A percentile compares a stretch with the other conserved stretches of the same genome.
These are phyloP conservation scores for Talaromyces borbonicus DNA, from an alignment of 495 filamentous ascomycete species.

Conservation along the genomic window DNA sequence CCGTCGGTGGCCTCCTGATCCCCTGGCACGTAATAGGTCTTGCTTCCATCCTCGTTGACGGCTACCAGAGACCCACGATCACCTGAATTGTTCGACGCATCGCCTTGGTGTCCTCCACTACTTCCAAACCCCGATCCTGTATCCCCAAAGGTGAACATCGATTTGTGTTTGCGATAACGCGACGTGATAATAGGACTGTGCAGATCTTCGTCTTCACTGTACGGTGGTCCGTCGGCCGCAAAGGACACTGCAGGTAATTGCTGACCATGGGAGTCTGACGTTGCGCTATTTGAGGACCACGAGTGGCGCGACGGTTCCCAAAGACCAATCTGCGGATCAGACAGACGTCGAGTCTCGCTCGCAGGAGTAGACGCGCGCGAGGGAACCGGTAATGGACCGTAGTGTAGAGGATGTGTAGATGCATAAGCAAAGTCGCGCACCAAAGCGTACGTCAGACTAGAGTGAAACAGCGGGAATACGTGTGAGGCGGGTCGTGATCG, in stretches of 20 bases:
- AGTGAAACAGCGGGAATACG: conserved; percentile 74
- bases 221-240: conserved; percentile 78
- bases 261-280: conserved; percentile 36
- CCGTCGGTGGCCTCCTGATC: conserved; percentile 51
- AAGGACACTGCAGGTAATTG: conserved; percentile 80
- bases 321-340: conserved; percentile 60
- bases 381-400: conserved; percentile 78
- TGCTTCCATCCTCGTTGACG: conserved; percentile 61
- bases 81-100: neutral
- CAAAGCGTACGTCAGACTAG: conserved; percentile 76
- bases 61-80: conserved; percentile 57
- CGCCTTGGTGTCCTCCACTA: conserved; percentile 16
- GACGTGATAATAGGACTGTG: conserved; percentile 78
- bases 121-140: conserved; percentile 35
- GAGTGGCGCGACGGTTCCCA: conserved; percentile 43
- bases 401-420: conserved; percentile 73
- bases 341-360: conserved; percentile 70
- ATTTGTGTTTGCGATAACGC: conserved; percentile 78
- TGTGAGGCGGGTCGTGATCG: conserved; percentile 66
- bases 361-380: conserved; percentile 77
- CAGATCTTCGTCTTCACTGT: conserved; percentile 92
- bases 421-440: conserved; percentile 97
- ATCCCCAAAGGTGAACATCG: conserved; percentile 40
- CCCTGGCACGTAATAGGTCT: conserved; percentile 68
- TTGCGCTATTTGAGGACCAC: conserved; percentile 43